These are phyloP conservation scores for Zoysia japonica DNA, from an alignment of 176 grass and related monocot genomes.

Conservation along the genomic window DNA sequence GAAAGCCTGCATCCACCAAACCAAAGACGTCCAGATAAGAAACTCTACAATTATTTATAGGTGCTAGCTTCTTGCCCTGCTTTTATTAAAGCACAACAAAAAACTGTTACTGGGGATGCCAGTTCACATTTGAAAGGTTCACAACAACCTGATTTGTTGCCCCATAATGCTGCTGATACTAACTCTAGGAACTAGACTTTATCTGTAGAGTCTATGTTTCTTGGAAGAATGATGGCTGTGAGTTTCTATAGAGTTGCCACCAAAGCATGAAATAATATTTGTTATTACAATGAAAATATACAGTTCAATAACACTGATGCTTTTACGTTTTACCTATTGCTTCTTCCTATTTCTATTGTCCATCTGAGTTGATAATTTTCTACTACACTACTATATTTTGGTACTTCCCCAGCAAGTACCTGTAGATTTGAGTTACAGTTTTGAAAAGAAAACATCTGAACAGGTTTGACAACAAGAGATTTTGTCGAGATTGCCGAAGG, in stretches of 20 bases:
- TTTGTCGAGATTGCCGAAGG: constrained; percentile 95
- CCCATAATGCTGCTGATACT: neutral
- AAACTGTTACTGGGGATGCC: neutral
- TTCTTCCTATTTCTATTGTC: constrained; percentile 22
- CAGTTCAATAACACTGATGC: neutral
- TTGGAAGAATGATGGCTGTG: constrained; percentile 14
- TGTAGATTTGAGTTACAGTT: constrained; percentile 24
- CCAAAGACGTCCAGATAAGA: constrained; percentile 26
- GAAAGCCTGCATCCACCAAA: constrained; percentile 31
- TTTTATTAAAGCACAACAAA: neutral
- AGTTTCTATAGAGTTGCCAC: neutral
- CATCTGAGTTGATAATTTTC: constrained; percentile 2
- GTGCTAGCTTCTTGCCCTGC: neutral
- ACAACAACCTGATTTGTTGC: neutral
- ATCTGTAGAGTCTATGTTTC: neutral
- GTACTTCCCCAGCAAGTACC: constrained; percentile 13
- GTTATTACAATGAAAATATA: neutral
- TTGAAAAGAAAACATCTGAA: constrained; percentile 14
- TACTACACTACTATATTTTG: constrained; percentile 7
- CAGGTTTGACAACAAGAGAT: constrained; percentile 97
- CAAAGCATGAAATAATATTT: constrained; percentile 2
- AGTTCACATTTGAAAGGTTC: neutral
- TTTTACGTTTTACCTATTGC: neutral
- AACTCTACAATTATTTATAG: constrained; percentile 7
- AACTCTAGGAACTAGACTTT: neutral